A percentile compares a stretch with the other conserved stretches of the same genome.
phyloP scores from a whole-genome alignment of 2,329 filamentous ascomycete species.

The Pestalotiopsis sp. region DNA sequence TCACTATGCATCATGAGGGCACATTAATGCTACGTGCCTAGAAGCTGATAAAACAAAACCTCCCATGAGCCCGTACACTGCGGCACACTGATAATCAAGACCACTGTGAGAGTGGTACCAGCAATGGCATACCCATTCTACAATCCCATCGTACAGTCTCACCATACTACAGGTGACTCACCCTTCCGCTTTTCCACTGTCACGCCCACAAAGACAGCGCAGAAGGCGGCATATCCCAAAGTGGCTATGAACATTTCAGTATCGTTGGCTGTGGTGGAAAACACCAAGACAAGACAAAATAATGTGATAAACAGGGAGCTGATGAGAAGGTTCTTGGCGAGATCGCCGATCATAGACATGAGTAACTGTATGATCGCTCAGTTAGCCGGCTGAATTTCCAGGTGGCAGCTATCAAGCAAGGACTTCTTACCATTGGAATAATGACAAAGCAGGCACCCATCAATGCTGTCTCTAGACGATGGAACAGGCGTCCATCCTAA shows the following conservation, averaged over 20 bases:
- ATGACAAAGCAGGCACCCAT: not conserved
- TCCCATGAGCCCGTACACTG: too few species aligned
- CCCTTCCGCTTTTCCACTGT: not conserved
- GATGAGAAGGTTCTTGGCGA: not conserved
- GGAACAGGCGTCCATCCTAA: too few species aligned
- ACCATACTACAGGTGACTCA: too few species aligned
- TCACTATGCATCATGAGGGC: too few species aligned
- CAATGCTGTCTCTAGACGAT: too few species aligned
- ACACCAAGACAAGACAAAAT: constrained; percentile 14
- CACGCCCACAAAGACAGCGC: constrained; percentile 14
- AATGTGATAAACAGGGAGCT: constrained; percentile 8
- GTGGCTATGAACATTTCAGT: constrained; percentile 14
- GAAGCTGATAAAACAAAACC: too few species aligned
- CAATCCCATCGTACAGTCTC: not conserved
- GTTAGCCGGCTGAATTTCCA: too few species aligned
- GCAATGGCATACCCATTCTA: not conserved
- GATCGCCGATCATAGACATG: not conserved
- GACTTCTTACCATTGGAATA: not conserved
- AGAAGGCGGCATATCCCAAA: constrained; percentile 14
- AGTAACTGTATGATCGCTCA: not conserved
- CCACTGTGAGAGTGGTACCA: too few species aligned
- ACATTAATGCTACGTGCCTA: too few species aligned
- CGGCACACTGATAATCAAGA: too few species aligned
- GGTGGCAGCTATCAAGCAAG: too few species aligned
- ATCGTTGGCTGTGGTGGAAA: constrained; percentile 15